Evolutionary conservation across 2,329 filamentous ascomycete species (phyloP).

Genomic region (Hypoxylon sp.): DNA sequence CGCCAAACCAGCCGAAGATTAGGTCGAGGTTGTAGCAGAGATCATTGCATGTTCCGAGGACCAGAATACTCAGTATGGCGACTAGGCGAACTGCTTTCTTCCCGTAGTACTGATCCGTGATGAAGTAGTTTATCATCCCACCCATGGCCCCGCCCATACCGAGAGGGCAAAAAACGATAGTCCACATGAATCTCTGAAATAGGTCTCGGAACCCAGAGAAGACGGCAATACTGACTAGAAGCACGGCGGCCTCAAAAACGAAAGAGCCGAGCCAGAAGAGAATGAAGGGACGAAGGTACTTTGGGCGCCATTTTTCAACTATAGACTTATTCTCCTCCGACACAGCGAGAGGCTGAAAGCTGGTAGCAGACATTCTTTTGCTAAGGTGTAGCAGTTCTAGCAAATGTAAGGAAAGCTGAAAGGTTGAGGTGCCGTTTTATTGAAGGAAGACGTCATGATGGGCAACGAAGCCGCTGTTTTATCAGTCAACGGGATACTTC

Average conservation of each 20-base stretch:
- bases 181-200: constrained; percentile 4
- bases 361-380: background rate
- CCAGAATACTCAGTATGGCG: background rate
- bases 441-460: background rate
- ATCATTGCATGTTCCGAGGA: background rate
- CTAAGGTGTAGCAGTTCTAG: background rate
- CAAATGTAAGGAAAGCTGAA: background rate
- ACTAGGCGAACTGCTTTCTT: background rate
- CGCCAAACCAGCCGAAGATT: constrained; percentile 1
- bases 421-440: background rate
- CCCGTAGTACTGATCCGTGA: background rate
- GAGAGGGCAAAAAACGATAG: background rate
- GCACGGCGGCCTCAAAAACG: background rate
- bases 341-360: background rate
- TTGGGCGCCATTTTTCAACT: background rate
- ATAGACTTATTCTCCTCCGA: background rate
- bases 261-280: constrained; percentile 5
- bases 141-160: constrained; percentile 5
- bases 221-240: background rate
- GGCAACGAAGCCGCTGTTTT: background rate
- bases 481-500: background rate
- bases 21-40: constrained; percentile 2
- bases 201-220: background rate
- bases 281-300: background rate
- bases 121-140: background rate